Conservation (phyloP, 257 asterid genomes). For the Schizonepeta tenuifolia region DNA sequence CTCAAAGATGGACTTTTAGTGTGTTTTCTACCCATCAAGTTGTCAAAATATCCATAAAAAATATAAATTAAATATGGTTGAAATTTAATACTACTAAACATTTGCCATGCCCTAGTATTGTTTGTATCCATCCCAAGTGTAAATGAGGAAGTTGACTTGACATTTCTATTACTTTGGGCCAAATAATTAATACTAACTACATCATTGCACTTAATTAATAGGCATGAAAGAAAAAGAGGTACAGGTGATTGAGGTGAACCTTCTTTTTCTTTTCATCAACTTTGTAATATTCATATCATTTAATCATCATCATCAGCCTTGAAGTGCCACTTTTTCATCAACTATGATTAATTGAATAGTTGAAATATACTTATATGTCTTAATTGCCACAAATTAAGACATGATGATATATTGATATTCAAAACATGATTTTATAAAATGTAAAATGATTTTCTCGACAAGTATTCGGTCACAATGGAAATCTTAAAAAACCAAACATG, state of each 20-base stretch:
- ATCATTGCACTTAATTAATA: background rate
- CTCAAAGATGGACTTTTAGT: conserved; percentile 10
- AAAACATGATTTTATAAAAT: too few species aligned
- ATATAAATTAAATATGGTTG: background rate
- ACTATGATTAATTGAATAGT: too few species aligned
- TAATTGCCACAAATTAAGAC: too few species aligned
- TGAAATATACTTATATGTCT: too few species aligned
- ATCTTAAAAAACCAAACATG: too few species aligned
- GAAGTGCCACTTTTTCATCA: too few species aligned
- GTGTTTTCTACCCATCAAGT: conserved; percentile 28
- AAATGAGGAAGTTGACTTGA: conserved; percentile 24
- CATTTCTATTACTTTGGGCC: background rate
- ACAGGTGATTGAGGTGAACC: too few species aligned
- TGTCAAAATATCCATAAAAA: background rate
- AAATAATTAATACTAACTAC: conserved; percentile 16
- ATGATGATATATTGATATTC: too few species aligned
- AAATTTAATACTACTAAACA: background rate
- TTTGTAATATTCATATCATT: conserved; percentile 9
- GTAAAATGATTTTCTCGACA: too few species aligned
- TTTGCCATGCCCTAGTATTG: conserved; percentile 22
- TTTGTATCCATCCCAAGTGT: background rate
- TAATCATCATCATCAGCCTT: background rate
- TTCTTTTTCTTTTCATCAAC: background rate
- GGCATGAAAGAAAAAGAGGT: background rate
- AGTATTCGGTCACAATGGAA: too few species aligned